Conservation (phyloP, 352 stramenopile species). For the Pilasporangium apinafurcum region DNA sequence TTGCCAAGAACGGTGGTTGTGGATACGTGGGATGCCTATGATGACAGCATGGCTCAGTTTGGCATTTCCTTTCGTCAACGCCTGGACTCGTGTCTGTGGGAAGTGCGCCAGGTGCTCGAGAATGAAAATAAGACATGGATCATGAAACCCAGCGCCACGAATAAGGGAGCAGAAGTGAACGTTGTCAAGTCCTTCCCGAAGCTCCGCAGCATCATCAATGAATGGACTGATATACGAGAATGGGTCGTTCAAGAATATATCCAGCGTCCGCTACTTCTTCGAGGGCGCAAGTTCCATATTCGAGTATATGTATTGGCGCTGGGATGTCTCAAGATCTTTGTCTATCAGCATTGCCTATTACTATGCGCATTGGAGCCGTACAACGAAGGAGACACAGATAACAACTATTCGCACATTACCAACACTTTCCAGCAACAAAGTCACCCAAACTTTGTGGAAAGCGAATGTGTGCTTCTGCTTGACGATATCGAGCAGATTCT, state of each 20-base stretch:
- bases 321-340: slow-evolving; percentile 53
- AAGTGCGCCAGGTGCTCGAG: slow-evolving; percentile 40
- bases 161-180: slow-evolving; percentile 68
- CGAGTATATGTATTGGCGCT: slow-evolving; percentile 55
- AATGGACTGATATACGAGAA: slow-evolving; percentile 63
- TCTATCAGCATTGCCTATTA: slow-evolving; percentile 59
- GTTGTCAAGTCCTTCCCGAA: slow-evolving; percentile 57
- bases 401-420: slow-evolving; percentile 70
- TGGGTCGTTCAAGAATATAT: slow-evolving; percentile 63
- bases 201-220: slow-evolving; percentile 49
- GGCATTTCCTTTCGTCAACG: slow-evolving; percentile 51
- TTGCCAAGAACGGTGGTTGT: slow-evolving; percentile 54
- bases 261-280: slow-evolving; percentile 43
- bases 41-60: slow-evolving; percentile 48
- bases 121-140: slow-evolving; percentile 46
- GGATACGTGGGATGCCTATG: slow-evolving; percentile 67
- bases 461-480: slow-evolving; percentile 55
- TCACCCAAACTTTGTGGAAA: slow-evolving; percentile 63
- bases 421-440: slow-evolving; percentile 74
- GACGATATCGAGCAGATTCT: slow-evolving; percentile 54
- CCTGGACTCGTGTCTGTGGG: slow-evolving; percentile 51
- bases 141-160: slow-evolving; percentile 68
- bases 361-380: slow-evolving; percentile 52
- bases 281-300: slow-evolving; percentile 66
- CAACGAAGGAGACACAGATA: slow-evolving; percentile 27